These are phyloP conservation scores for Omphalotus guepiniiformis DNA, from an alignment of 768 basidiomycete genomes.

Conservation along the genomic window DNA sequence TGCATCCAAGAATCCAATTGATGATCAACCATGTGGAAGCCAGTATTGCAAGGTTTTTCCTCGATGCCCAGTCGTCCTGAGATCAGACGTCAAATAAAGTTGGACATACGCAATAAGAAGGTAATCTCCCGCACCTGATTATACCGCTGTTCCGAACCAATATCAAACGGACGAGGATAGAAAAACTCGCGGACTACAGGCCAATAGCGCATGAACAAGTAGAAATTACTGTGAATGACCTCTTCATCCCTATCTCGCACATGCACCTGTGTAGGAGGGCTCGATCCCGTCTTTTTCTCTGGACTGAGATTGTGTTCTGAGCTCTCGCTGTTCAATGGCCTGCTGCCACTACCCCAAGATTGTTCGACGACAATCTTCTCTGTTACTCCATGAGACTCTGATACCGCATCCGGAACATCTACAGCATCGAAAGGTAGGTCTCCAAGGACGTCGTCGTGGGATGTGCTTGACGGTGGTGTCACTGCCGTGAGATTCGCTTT, in stretches of 20 bases:
- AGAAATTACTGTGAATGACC: conserved; percentile 3
- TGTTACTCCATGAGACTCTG: conserved; percentile 29
- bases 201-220: conserved; percentile 9
- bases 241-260: conserved; percentile 6
- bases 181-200: conserved; percentile 13
- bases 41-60: conserved; percentile 13
- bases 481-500: conserved; percentile 10
- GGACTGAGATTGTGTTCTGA: conserved; percentile 15
- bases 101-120: no score
- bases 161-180: conserved; percentile 12
- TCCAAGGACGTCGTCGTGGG: not conserved
- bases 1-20: conserved; percentile 18
- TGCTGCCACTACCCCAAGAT: conserved; percentile 41
- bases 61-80: conserved; percentile 17
- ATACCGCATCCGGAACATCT: not conserved
- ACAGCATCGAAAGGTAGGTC: not conserved
- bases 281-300: conserved; percentile 8
- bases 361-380: conserved; percentile 61
- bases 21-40: conserved; percentile 23
- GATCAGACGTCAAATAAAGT: no score
- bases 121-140: no score
- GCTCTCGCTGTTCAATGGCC: conserved; percentile 29
- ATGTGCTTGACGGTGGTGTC: conserved; percentile 9
- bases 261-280: conserved; percentile 10
- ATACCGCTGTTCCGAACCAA: conserved; percentile 14